A percentile compares a stretch with the other conserved stretches of the same genome.
phyloP scores from a whole-genome alignment of 352 stramenopile genomes.

The Halophytophthora batemanensis region DNA sequence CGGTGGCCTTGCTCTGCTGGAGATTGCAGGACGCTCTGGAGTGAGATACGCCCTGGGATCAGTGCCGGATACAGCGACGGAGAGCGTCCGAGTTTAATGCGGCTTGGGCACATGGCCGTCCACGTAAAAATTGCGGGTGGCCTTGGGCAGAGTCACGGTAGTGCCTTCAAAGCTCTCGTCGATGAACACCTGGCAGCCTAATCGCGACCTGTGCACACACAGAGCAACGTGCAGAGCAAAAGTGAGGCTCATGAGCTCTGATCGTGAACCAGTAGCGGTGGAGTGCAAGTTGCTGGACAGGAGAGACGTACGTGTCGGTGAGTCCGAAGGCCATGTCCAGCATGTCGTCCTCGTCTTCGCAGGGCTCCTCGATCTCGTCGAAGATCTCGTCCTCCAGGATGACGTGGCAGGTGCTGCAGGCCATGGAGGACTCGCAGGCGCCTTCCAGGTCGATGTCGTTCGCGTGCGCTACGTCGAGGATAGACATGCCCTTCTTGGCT shows the following conservation, averaged over 20 bases:
- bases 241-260: too few species aligned
- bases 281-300: too few species aligned
- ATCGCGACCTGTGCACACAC: conserved; percentile 57
- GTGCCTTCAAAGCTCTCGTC: conserved; percentile 89
- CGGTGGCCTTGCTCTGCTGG: too few species aligned
- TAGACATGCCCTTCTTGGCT: conserved; percentile 77
- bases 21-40: too few species aligned
- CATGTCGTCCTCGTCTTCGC: conserved; percentile 99
- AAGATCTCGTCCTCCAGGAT: conserved; percentile 94
- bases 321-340: conserved; percentile 98
- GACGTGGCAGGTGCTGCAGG: conserved; percentile 98
- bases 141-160: conserved; percentile 91
- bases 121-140: conserved; percentile 99
- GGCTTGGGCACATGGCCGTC: conserved; percentile 97
- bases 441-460: conserved; percentile 95
- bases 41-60: too few species aligned
- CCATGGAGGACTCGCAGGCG: conserved; percentile 93
- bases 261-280: too few species aligned
- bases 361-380: conserved; percentile 87
- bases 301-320: conserved; percentile 81
- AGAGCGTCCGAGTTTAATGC: conserved; percentile 79
- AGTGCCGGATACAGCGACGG: neutral
- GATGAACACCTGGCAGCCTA: conserved; percentile 91
- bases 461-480: conserved; percentile 92
- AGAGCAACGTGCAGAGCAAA: too few species aligned